Conservation (phyloP, 768 basidiomycete species). For the Russula foetens region DNA sequence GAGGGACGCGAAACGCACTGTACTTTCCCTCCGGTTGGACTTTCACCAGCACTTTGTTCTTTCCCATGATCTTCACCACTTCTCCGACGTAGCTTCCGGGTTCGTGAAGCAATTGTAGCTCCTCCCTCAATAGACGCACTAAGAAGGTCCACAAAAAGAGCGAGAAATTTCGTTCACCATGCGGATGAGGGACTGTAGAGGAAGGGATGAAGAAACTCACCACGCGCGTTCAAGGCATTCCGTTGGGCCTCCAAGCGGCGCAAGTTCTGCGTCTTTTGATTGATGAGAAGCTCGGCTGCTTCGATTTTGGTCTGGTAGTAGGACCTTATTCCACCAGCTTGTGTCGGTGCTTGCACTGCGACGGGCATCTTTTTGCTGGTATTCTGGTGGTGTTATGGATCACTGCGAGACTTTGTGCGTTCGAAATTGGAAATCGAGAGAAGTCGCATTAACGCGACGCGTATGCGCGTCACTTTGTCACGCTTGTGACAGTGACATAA, state of each 20-base stretch:
- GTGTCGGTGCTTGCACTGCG: slow-evolving; percentile 28
- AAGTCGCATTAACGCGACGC: no score
- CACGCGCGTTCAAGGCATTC: slow-evolving; percentile 93
- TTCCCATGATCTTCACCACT: slow-evolving; percentile 97
- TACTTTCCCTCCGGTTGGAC: slow-evolving; percentile 99
- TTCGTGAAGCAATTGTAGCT: slow-evolving; percentile 87
- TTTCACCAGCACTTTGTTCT: slow-evolving; percentile 97
- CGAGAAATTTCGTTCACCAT: not conserved
- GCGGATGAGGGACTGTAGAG: not conserved
- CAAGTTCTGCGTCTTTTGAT: slow-evolving; percentile 94
- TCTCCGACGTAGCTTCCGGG: slow-evolving; percentile 98
- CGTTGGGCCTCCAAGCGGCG: slow-evolving; percentile 93
- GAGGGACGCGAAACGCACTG: slow-evolving; percentile 51
- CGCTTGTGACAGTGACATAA: no score
- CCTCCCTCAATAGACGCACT: slow-evolving; percentile 89
- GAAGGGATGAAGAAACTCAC: slow-evolving; percentile 42
- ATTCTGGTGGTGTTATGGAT: no score
- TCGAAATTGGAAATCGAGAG: no score
- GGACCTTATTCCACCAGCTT: slow-evolving; percentile 66
- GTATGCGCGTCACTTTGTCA: no score
- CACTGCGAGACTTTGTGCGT: no score
- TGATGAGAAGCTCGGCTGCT: slow-evolving; percentile 84
- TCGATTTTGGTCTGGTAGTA: slow-evolving; percentile 98
- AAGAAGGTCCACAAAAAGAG: not conserved
- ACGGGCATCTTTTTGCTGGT: slow-evolving; percentile 30